Evolutionary conservation across 768 basidiomycete genomes (phyloP), one percentile per base, ranked within the genome.

Genomic region (Suillus subluteus): DNA sequence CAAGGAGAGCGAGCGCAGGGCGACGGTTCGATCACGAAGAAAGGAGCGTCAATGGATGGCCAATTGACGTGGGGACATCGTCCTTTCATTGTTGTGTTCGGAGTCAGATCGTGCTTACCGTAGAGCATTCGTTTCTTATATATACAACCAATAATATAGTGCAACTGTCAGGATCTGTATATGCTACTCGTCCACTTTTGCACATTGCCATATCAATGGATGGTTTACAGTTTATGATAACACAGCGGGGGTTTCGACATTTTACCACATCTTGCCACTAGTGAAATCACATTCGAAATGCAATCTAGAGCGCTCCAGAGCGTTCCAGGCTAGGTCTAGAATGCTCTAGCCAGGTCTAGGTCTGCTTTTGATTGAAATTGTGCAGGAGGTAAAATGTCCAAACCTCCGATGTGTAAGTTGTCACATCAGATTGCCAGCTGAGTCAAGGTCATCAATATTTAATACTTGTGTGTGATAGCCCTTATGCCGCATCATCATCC

Each of bases 1-100:
- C 63, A 80, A 82, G 30, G 80, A 80, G 65, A 82, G 85, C 0
- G 82, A 83, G 68, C 82, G 88, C 54, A 81, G 87, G 67, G 77
- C 82, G 9, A 75, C 43, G 48, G 9, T 76, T 43, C 79, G 74
- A 65, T 70, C 71, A 56, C 75, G 76, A 69, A 80, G 73, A 64
- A 68, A 65, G 37, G n/a, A 64, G 13, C 64, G 71, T 41, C 58
- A 41, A 26, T 26, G 16, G 58, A 41, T 59, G 26, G 16, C 58
- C 38, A 59, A 59, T 41, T 59, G 18, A 59, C 15, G 16, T 41
- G 58, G 23, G 23, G 18, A 12, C 2, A 59, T 58, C 6, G 13
- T 38, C 23, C 7, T 38, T 23, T 23, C 7, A 15, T 59, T 23
- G 15, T 58, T 58, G 4, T 23, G 58, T 26, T 40, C 38, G 16